Percentiles rank a stretch among this genome's conserved stretches.
These are phyloP conservation scores for Sporodiniella umbellata DNA, from an alignment of 371 early-diverging fungal genomes.

Conservation along the genomic window DNA sequence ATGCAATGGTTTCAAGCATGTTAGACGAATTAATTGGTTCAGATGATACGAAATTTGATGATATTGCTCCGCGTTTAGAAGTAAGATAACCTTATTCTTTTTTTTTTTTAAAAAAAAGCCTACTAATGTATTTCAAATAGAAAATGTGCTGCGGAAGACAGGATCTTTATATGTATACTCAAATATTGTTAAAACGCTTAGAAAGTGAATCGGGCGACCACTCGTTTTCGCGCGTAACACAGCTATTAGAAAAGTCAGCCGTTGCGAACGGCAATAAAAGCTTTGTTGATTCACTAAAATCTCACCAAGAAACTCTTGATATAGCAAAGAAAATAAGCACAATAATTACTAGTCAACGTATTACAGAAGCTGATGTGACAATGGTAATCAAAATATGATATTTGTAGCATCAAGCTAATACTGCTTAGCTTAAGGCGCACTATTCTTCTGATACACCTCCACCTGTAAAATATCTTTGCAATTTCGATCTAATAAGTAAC, in stretches of 20 bases:
- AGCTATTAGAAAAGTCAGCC: conserved; percentile 60
- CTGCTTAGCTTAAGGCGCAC: conserved; percentile 38
- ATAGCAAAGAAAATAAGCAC: conserved; percentile 55
- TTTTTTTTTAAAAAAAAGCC: neutral
- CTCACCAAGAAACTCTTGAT: conserved; percentile 43
- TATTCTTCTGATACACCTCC: conserved; percentile 46
- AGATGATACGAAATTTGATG: conserved; percentile 55
- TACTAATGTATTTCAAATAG: conserved; percentile 18
- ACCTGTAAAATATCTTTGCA: conserved; percentile 48
- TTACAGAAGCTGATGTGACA: conserved; percentile 66
- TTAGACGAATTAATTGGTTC: conserved; percentile 48
- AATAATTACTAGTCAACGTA: conserved; percentile 48
- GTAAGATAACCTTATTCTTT: conserved; percentile 36
- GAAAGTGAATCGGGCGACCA: conserved; percentile 47
- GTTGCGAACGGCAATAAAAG: conserved; percentile 41
- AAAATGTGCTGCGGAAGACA: conserved; percentile 64
- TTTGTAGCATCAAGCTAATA: too few relatives aligned
- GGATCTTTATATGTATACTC: conserved; percentile 66
- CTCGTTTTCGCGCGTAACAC: conserved; percentile 53
- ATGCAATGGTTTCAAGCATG: conserved; percentile 53
- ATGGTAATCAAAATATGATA: conserved; percentile 25
- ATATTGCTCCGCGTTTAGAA: conserved; percentile 40
- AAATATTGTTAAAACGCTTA: conserved; percentile 52
- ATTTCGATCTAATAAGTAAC: conserved; percentile 56
- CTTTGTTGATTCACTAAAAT: conserved; percentile 51